phyloP scores from a whole-genome alignment of 176 grass and related monocot genomes.

The Triticum aestivum region IWGSC_CS_RefSeq_v2.1 NC_057811.1:140763551-140764050 shows the following conservation, averaged over 20 bases:
- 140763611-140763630: slow-evolving; percentile 8
- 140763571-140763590: slow-evolving; percentile 54
- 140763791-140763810: slow-evolving; percentile 15
- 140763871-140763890: not conserved
- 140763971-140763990: not conserved
- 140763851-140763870: not conserved
- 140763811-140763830: not conserved
- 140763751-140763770: not conserved
- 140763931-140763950: not conserved
- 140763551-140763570: slow-evolving; percentile 64
- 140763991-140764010: not conserved
- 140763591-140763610: not conserved
- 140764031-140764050: not conserved
- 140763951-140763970: not conserved
- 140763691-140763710: not conserved
- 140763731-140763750: slow-evolving; percentile 3
- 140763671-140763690: slow-evolving; percentile 6
- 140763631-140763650: not conserved
- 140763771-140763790: not conserved
- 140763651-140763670: slow-evolving; percentile 14
- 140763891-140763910: not conserved
- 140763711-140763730: slow-evolving; percentile 8
- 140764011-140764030: not conserved
- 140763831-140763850: not conserved
- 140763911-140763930: not conserved